phyloP scores from a whole-genome alignment of 164 flowering plant species.

The Nymphaea thermarum region DNA sequence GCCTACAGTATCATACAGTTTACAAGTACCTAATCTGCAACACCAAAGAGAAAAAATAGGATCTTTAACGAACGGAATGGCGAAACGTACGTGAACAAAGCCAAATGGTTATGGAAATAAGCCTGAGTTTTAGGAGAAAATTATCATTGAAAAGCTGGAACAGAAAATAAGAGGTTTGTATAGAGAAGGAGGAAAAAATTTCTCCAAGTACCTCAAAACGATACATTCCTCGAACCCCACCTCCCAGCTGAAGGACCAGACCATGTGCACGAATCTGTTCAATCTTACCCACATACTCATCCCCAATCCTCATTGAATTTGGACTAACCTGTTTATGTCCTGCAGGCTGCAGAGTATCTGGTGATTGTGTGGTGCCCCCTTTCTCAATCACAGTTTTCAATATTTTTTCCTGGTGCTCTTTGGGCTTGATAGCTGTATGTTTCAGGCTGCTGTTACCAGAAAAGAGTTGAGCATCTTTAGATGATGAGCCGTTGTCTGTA shows the following conservation, averaged over 20 bases:
- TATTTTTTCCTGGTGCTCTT: too few relatives aligned
- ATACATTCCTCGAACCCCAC: conserved; percentile 74
- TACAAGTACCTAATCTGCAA: too few relatives aligned
- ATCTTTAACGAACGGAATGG: too few relatives aligned
- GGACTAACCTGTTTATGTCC: conserved; percentile 14
- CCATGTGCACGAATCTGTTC: conserved; percentile 71
- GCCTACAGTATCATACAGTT: too few relatives aligned
- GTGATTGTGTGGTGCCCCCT: background rate
- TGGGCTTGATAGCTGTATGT: too few relatives aligned
- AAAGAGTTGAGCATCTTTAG: background rate
- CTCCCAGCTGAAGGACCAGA: conserved; percentile 76
- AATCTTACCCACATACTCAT: conserved; percentile 47
- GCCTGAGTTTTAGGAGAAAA: too few relatives aligned
- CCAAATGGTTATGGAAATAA: too few relatives aligned
- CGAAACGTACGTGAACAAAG: too few relatives aligned
- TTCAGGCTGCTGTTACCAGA: background rate
- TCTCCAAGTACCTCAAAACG: conserved; percentile 55
- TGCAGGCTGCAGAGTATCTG: background rate
- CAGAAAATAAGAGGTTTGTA: background rate
- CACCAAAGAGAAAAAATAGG: too few relatives aligned
- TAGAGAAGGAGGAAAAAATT: background rate
- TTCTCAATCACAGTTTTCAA: too few relatives aligned
- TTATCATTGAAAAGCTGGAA: too few relatives aligned
- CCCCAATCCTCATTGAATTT: conserved; percentile 53
- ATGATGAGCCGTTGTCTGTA: background rate